phyloP scores from a whole-genome alignment of 306 rosid genomes.

The Cicer arietinum region DNA sequence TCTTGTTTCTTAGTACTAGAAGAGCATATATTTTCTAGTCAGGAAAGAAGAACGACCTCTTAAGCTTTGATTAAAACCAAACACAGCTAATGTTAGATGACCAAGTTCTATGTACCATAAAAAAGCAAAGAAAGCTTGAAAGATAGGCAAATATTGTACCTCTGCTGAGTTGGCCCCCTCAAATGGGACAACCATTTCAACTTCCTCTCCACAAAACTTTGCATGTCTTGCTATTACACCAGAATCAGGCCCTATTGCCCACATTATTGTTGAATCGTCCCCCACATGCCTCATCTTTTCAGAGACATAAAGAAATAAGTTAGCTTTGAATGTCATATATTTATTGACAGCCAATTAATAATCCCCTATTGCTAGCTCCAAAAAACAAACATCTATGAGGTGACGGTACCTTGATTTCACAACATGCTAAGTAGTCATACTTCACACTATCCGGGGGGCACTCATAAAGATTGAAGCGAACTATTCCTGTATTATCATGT shows the following conservation, averaged over 20 bases:
- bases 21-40: not conserved
- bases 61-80: constrained; percentile 15
- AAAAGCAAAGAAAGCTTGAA: constrained; percentile 34
- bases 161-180: constrained; percentile 81
- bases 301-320: constrained; percentile 31
- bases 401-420: constrained; percentile 85
- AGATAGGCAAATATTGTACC: constrained; percentile 55
- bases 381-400: constrained; percentile 23
- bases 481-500: constrained; percentile 74
- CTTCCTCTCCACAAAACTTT: constrained; percentile 72
- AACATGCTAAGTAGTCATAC: constrained; percentile 81
- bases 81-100: constrained; percentile 8
- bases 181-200: constrained; percentile 93
- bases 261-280: constrained; percentile 91
- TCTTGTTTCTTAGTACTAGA: constrained; percentile 4
- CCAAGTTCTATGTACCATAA: constrained; percentile 3
- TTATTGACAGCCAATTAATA: constrained; percentile 18
- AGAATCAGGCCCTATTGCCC: constrained; percentile 93
- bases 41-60: constrained; percentile 11
- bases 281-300: constrained; percentile 82
- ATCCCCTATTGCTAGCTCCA: constrained; percentile 20
- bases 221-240: constrained; percentile 80
- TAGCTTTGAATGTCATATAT: constrained; percentile 33
- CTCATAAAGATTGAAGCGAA: constrained; percentile 82
- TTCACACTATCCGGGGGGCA: constrained; percentile 67